These are phyloP conservation scores for Zygotorulaspora danielsina DNA, from an alignment of 805 yeast species.

Conservation along the genomic window DNA sequence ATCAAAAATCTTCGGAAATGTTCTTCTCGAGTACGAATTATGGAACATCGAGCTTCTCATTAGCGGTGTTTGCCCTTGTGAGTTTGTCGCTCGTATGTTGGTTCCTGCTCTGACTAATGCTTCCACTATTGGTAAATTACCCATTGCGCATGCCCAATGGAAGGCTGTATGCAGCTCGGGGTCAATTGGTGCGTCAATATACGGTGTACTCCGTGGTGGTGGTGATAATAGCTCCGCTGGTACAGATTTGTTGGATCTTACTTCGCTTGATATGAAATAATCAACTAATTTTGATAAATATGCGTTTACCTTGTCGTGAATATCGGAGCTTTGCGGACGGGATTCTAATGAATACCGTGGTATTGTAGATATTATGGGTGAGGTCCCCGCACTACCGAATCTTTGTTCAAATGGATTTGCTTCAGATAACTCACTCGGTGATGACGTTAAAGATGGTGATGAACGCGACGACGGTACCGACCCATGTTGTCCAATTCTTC, in stretches of 20 bases:
- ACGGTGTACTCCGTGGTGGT: slow-evolving; percentile 34
- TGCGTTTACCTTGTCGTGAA: slow-evolving; percentile 32
- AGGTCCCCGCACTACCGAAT: slow-evolving; percentile 30
- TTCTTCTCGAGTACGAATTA: slow-evolving; percentile 74
- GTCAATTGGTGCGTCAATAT: slow-evolving; percentile 73
- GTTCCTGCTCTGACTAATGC: slow-evolving; percentile 75
- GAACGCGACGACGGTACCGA: slow-evolving; percentile 23
- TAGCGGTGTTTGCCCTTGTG: slow-evolving; percentile 80
- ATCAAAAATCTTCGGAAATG: slow-evolving; percentile 75
- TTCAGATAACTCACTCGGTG: slow-evolving; percentile 33
- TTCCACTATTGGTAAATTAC: slow-evolving; percentile 72
- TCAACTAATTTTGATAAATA: slow-evolving; percentile 34
- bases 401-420: slow-evolving; percentile 31
- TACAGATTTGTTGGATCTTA: slow-evolving; percentile 24
- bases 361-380: slow-evolving; percentile 31
- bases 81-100: slow-evolving; percentile 49
- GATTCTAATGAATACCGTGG: slow-evolving; percentile 29
- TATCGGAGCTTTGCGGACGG: slow-evolving; percentile 29
- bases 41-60: slow-evolving; percentile 83
- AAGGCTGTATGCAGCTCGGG: slow-evolving; percentile 92
- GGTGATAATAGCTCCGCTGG: slow-evolving; percentile 31
- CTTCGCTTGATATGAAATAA: slow-evolving; percentile 34
- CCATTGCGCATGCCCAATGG: slow-evolving; percentile 98
- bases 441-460: slow-evolving; percentile 34
- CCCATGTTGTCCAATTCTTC: slow-evolving; percentile 9